Evolutionary conservation across 2,329 filamentous ascomycete species (phyloP).

Genomic region (Colletotrichum sp.): DNA sequence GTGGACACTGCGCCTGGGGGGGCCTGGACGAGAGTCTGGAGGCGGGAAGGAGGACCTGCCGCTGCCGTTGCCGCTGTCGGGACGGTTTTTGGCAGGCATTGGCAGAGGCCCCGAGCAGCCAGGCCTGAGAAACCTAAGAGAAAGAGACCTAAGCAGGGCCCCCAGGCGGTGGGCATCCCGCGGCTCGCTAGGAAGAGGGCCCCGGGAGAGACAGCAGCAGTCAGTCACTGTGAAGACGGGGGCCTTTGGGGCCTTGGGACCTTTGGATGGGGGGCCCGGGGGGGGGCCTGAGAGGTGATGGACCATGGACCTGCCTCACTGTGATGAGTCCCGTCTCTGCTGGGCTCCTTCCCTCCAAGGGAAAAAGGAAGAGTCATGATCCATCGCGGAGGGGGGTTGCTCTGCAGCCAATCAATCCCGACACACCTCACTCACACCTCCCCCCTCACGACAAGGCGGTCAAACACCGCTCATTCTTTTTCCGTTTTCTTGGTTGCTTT

Average conservation of each 20-base stretch:
- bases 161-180: background rate
- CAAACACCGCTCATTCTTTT: constrained; percentile 22
- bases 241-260: background rate
- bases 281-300: background rate
- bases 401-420: constrained; percentile 13
- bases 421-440: background rate
- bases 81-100: background rate
- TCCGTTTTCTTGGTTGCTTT: constrained; percentile 3
- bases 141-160: background rate
- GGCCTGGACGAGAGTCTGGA: background rate
- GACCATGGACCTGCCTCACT: background rate
- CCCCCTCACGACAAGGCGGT: constrained; percentile 12
- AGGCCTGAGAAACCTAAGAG: background rate
- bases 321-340: background rate
- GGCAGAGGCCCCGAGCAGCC: background rate
- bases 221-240: background rate
- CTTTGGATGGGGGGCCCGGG: background rate
- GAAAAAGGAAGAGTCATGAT: background rate
- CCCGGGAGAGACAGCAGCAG: background rate
- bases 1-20: background rate
- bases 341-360: background rate
- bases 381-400: background rate
- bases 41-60: background rate
- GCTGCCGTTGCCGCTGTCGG: background rate
- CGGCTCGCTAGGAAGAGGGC: background rate